phyloP scores from a whole-genome alignment of 1,284 basidiomycete species.

The Tilletia horrida region DNA sequence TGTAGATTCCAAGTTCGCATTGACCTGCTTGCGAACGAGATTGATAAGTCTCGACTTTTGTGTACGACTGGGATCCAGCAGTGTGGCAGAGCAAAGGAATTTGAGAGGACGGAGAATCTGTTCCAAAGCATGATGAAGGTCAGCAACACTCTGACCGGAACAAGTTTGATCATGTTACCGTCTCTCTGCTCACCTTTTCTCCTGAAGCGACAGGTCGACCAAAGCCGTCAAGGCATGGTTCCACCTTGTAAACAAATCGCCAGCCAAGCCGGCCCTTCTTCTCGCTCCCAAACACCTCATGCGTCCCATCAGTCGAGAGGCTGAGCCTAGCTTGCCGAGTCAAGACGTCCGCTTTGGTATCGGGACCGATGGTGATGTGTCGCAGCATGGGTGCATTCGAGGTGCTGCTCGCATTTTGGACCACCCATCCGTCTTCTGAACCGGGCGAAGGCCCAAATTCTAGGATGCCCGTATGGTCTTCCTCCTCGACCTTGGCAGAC shows the following conservation, averaged over 20 bases:
- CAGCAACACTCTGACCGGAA: background rate
- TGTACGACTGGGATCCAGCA: constrained; percentile 39
- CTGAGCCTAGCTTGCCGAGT: constrained; percentile 41
- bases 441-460: constrained; percentile 21
- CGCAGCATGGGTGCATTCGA: constrained; percentile 28
- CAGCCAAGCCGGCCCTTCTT: constrained; percentile 39
- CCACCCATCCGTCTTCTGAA: constrained; percentile 6
- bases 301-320: constrained; percentile 28
- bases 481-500: constrained; percentile 30
- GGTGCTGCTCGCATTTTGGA: background rate
- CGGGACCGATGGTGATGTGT: constrained; percentile 41
- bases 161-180: too few species aligned
- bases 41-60: constrained; percentile 40
- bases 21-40: constrained; percentile 42
- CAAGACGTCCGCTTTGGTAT: constrained; percentile 39
- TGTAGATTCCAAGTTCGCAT: constrained; percentile 31
- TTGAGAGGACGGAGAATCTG: constrained; percentile 30
- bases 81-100: constrained; percentile 41
- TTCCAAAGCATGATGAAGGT: background rate
- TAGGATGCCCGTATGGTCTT: constrained; percentile 30
- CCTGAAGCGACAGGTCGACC: constrained; percentile 16
- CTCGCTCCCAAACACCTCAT: constrained; percentile 42
- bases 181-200: constrained; percentile 17
- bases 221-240: constrained; percentile 17
- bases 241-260: constrained; percentile 40